These are phyloP conservation scores for Phylloporus sp. DNA, from an alignment of 768 basidiomycete species.

Conservation along the genomic window DNA sequence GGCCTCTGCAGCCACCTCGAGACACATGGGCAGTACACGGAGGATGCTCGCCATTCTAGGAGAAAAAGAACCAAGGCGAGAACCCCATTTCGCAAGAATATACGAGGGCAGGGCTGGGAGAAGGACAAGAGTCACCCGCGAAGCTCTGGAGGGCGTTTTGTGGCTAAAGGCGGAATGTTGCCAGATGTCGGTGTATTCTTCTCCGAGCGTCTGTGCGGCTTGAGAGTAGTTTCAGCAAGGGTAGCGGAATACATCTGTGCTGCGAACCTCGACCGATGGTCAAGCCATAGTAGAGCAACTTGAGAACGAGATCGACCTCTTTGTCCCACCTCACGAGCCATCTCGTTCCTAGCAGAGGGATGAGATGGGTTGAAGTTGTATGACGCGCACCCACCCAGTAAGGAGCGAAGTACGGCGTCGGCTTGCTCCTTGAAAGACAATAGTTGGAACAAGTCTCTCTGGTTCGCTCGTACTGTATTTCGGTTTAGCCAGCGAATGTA, in stretches of 20 bases:
- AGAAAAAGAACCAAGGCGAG: conserved; percentile 32
- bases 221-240: conserved; percentile 8
- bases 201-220: conserved; percentile 84
- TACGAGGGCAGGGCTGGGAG: conserved; percentile 65
- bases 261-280: conserved; percentile 67
- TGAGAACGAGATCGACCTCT: conserved; percentile 66
- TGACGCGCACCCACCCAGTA: conserved; percentile 53
- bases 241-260: not conserved
- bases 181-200: conserved; percentile 88
- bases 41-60: conserved; percentile 30
- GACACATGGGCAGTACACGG: conserved; percentile 38
- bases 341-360: conserved; percentile 56
- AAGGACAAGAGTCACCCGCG: conserved; percentile 55
- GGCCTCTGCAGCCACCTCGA: conserved; percentile 61
- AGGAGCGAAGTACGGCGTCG: conserved; percentile 68
- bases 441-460: conserved; percentile 76
- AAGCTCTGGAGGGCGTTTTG: conserved; percentile 38
- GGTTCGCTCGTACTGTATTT: conserved; percentile 71
- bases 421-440: conserved; percentile 69
- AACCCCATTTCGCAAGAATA: conserved; percentile 46
- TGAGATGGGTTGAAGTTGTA: conserved; percentile 5
- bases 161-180: conserved; percentile 47
- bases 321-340: conserved; percentile 78
- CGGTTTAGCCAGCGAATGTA: conserved; percentile 5
- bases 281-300: conserved; percentile 66